Evolutionary conservation across 2,329 filamentous ascomycete species (phyloP).

Genomic region (Fusarium redolens): DNA sequence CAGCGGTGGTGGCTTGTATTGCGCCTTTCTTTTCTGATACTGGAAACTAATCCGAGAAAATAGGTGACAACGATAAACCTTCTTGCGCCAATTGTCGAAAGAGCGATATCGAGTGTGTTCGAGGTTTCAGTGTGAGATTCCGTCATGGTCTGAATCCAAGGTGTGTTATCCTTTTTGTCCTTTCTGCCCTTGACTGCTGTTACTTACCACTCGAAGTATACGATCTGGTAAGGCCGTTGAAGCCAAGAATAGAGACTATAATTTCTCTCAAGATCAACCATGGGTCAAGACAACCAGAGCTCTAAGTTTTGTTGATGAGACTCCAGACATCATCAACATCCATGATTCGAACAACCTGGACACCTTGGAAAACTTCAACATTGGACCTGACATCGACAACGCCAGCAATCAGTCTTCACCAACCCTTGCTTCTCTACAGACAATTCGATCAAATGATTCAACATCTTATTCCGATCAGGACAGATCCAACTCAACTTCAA

Average conservation of each 20-base stretch:
- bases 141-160: conserved; percentile 46
- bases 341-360: conserved; percentile 39
- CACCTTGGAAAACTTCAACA: conserved; percentile 13
- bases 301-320: conserved; percentile 47
- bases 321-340: conserved; percentile 44
- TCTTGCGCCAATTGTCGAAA: conserved; percentile 45
- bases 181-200: background rate
- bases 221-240: conserved; percentile 32
- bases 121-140: conserved; percentile 45
- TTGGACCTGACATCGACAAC: conserved; percentile 1
- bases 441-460: conserved; percentile 2
- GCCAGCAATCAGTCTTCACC: conserved; percentile 24
- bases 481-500: background rate
- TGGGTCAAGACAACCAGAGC: conserved; percentile 45
- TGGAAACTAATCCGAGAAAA: background rate
- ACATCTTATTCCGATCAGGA: background rate
- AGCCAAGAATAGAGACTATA: conserved; percentile 32
- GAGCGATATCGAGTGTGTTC: conserved; percentile 42
- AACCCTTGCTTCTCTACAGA: conserved; percentile 1
- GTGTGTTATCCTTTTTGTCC: background rate
- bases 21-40: background rate
- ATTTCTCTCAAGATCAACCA: conserved; percentile 43
- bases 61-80: conserved; percentile 37
- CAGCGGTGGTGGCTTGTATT: background rate
- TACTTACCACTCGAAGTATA: conserved; percentile 30